A percentile compares a stretch with the other conserved stretches of the same genome.
phyloP scores from a whole-genome alignment of 2,329 filamentous ascomycete genomes.

The Colletotrichum coccodes region DNA sequence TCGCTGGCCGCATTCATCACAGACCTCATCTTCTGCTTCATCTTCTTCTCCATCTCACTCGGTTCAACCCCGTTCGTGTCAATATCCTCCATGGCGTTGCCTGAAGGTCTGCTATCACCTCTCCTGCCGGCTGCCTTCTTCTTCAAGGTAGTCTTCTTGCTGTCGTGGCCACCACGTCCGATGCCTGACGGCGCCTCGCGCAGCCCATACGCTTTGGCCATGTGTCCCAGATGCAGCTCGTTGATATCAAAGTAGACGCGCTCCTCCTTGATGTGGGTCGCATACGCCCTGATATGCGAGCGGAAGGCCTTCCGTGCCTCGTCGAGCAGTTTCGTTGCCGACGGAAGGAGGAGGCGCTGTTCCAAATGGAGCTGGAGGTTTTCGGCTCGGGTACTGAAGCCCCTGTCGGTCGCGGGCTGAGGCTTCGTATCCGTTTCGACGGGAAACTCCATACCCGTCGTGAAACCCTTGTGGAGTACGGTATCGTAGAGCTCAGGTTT shows the following conservation, averaged over 20 bases:
- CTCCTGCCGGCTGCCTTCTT: conserved; percentile 38
- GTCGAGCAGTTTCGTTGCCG: conserved; percentile 73
- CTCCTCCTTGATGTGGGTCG: conserved; percentile 90
- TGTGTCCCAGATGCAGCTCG: conserved; percentile 88
- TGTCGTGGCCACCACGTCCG: conserved; percentile 63
- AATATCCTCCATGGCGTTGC: conserved; percentile 41
- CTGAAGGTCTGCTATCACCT: conserved; percentile 32
- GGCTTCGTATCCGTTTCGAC: conserved; percentile 72
- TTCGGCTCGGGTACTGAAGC: conserved; percentile 58
- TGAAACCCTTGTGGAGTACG: conserved; percentile 73
- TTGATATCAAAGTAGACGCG: conserved; percentile 91
- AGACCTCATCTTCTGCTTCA: conserved; percentile 71
- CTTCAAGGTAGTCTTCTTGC: conserved; percentile 51
- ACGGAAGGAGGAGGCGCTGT: conserved; percentile 59
- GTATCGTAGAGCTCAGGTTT: conserved; percentile 62
- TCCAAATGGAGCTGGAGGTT: conserved; percentile 69
- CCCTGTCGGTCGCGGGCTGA: conserved; percentile 55
- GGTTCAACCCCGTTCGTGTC: conserved; percentile 42
- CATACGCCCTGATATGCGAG: conserved; percentile 92
- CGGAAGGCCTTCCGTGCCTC: conserved; percentile 88
- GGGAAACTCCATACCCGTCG: conserved; percentile 69
- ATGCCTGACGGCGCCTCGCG: conserved; percentile 90
- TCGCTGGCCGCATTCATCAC: conserved; percentile 68
- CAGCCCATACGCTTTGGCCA: conserved; percentile 92
- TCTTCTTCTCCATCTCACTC: conserved; percentile 68